Evolutionary conservation across 208 protist species (phyloP).

Genomic region (Angomonas ambiguus): DNA sequence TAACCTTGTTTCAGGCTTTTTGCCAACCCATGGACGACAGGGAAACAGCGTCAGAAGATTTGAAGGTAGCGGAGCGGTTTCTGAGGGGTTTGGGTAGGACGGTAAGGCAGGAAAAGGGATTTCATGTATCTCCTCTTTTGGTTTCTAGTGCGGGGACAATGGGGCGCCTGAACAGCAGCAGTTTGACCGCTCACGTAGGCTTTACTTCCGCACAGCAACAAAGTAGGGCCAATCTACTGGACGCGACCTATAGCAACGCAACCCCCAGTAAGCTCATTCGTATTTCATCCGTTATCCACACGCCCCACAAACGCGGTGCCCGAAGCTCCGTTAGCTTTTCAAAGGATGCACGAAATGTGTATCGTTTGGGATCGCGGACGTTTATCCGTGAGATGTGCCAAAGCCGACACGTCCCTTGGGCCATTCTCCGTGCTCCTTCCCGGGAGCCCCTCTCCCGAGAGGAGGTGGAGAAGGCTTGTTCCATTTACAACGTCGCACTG

Average conservation of each 20-base stretch:
- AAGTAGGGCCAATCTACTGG: conserved; percentile 59
- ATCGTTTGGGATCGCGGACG: conserved; percentile 69
- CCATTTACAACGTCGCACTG: conserved; percentile 52
- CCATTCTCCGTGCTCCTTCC: conserved; percentile 65
- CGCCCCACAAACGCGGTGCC: conserved; percentile 26
- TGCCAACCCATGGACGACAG: conserved; percentile 40
- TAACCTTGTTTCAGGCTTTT: conserved; percentile 66
- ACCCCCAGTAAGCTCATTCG: conserved; percentile 78
- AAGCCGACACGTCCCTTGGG: conserved; percentile 74
- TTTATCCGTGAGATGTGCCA: conserved; percentile 82
- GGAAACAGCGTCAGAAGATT: neutral
- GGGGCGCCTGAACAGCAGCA: conserved; percentile 69
- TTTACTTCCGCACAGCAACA: conserved; percentile 82
- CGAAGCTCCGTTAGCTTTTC: conserved; percentile 17
- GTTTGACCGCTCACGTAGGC: conserved; percentile 57
- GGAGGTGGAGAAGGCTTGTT: conserved; percentile 45
- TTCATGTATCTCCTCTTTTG: conserved; percentile 81
- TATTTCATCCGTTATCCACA: conserved; percentile 56
- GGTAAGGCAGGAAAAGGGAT: conserved; percentile 79
- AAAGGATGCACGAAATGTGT: conserved; percentile 61
- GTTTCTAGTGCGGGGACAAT: conserved; percentile 64
- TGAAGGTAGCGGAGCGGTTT: conserved; percentile 59
- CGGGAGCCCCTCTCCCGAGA: conserved; percentile 40
- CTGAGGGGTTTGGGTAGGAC: conserved; percentile 65
- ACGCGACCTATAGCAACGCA: conserved; percentile 84